Percentiles rank a stretch among this genome's conserved stretches.
Evolutionary conservation across 164 flowering plant genomes (phyloP).

Genomic region (Taxillus chinensis): DNA sequence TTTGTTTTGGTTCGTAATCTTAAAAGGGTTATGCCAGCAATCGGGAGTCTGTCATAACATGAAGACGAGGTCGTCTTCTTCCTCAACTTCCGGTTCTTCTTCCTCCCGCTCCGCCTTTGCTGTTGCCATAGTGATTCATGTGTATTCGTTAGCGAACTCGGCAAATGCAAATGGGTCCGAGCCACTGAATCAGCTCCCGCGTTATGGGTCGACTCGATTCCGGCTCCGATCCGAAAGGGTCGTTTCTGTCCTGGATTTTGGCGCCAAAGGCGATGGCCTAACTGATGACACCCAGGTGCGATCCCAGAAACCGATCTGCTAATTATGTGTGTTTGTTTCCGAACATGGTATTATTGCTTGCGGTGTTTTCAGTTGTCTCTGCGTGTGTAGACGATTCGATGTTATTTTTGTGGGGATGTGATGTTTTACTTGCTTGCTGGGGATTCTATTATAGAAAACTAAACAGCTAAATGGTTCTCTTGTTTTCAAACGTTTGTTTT

Average conservation of each 20-base stretch:
- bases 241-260: slow-evolving; percentile 36
- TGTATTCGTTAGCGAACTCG: slow-evolving; percentile 5
- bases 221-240: slow-evolving; percentile 21
- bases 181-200: slow-evolving; percentile 36
- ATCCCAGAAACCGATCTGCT: background rate
- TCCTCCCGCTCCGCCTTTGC: background rate
- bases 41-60: background rate
- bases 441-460: no score
- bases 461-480: no score
- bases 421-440: no score
- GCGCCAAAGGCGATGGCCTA: slow-evolving; percentile 66
- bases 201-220: slow-evolving; percentile 11
- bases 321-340: no score
- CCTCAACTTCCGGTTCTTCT: background rate
- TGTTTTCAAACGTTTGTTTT: no score
- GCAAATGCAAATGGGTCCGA: slow-evolving; percentile 19
- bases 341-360: no score
- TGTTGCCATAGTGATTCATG: background rate
- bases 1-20: no score
- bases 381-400: no score
- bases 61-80: background rate
- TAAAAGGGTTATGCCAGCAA: no score
- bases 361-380: no score
- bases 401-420: no score
- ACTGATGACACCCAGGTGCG: slow-evolving; percentile 50